Evolutionary conservation across 768 basidiomycete genomes (phyloP), one percentile per base, ranked within the genome.

Genomic region (Naganishia friedmannii): DNA sequence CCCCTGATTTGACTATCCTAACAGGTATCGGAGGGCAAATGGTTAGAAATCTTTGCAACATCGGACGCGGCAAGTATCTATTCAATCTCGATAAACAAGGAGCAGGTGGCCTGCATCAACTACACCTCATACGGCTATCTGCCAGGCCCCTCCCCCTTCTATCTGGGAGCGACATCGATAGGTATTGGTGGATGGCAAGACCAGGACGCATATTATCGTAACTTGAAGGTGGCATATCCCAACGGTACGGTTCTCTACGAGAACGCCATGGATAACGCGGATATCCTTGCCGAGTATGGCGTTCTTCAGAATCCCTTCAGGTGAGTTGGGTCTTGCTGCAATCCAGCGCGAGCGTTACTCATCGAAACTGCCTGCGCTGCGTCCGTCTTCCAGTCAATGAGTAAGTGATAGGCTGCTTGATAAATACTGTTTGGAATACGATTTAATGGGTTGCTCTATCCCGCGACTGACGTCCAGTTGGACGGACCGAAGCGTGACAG

Each of bases 401-500:
- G 48, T 51, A 51, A 51, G 48, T 51, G 6, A n/a, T n/a, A 21
- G 23, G 48, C n/a, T 51, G 23, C 48, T 4, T 26, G 23, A 2
- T 21, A n/a, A 3, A 4, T 46, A 15, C 48, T 3, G 17, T 23
- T 21, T 26, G 15, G 17, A 26, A n/a, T 12, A 26, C 12, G 6
- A n/a, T 2, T 13, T 51, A 12, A 51, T 12, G 12, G 13, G n/a
- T 26, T 23, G n/a, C 19, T n/a, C 3, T n/a, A n/a, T 7, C 23
- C 12, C n/a, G 48, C n/a, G n/a, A 3, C 4, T 21, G n/a, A n/a
- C 23, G 12, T 26, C 13, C 23, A 51, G 48, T 21, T 51, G 48
- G 48, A 51, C 23, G 48, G 48, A 51, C 48, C 48, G 48, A 51
- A 51, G 48, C 48, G 48, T 21, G 48, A 51, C 48, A 51, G 48